These are phyloP conservation scores for Saccharomycopsis fermentans DNA, from an alignment of 805 yeast genomes.

Conservation along the genomic window DNA sequence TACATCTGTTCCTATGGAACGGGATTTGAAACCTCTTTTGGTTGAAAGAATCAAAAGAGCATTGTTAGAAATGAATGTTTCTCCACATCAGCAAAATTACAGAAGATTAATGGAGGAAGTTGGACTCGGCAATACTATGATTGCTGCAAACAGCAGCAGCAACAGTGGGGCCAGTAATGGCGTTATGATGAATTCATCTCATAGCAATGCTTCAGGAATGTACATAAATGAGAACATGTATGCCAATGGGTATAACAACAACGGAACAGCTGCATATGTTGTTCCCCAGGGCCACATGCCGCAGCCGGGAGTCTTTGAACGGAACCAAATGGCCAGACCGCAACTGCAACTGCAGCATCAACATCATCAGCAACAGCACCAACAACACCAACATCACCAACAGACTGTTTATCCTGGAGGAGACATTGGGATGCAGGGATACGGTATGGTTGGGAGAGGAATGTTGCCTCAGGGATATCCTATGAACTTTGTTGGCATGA, in stretches of 20 bases:
- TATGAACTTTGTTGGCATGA: neutral
- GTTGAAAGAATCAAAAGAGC: conserved; percentile 52
- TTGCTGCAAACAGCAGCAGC: neutral
- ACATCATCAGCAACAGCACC: neutral
- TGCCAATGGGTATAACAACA: neutral
- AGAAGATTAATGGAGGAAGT: conserved; percentile 87
- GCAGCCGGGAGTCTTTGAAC: neutral
- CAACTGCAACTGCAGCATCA: neutral
- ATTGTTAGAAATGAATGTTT: conserved; percentile 47
- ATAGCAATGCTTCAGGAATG: neutral
- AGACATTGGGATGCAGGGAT: neutral
- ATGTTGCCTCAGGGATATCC: neutral
- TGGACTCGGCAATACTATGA: conserved; percentile 37
- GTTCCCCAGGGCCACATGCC: neutral
- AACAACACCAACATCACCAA: neutral
- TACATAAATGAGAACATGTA: neutral
- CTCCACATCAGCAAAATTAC: conserved; percentile 51
- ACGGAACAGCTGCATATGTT: neutral
- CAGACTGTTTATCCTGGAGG: neutral
- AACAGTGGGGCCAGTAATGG: neutral
- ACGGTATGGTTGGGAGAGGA: neutral
- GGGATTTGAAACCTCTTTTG: conserved; percentile 46
- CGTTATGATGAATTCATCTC: neutral
- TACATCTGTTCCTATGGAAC: conserved; percentile 51
- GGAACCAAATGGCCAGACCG: neutral